phyloP scores from a whole-genome alignment of 2,329 filamentous ascomycete genomes.

The Fusarium oxysporum region DNA sequence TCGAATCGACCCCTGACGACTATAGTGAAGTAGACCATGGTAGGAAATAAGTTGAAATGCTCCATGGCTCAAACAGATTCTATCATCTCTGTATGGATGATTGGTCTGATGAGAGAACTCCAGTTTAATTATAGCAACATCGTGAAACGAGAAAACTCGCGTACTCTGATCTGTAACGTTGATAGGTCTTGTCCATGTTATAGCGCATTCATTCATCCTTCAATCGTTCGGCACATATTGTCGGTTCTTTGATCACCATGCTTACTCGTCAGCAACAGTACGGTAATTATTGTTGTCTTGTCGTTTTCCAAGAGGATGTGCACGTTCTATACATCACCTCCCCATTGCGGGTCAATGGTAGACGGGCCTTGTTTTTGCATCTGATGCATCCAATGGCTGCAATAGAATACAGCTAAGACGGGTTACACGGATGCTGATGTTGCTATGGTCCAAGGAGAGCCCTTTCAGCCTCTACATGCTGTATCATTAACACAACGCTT shows the following conservation, averaged over 20 bases:
- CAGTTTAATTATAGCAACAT: constrained; percentile 10
- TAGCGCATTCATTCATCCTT: not conserved
- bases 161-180: not conserved
- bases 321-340: constrained; percentile 9
- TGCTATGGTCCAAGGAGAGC: not conserved
- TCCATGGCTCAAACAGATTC: constrained; percentile 3
- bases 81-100: not conserved
- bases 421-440: constrained; percentile 26
- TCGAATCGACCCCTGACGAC: constrained; percentile 1
- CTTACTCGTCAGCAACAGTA: not conserved
- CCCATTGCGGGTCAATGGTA: constrained; percentile 7
- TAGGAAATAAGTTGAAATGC: not conserved
- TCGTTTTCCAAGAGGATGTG: constrained; percentile 15
- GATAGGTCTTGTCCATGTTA: constrained; percentile 1
- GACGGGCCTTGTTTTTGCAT: constrained; percentile 4
- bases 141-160: constrained; percentile 13
- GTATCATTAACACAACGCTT: not conserved
- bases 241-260: not conserved
- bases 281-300: not conserved
- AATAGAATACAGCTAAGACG: not conserved
- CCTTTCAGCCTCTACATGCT: constrained; percentile 1
- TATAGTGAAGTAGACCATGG: not conserved
- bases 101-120: not conserved
- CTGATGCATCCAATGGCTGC: not conserved
- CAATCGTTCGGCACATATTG: not conserved